Conservation (phyloP, 306 rosid species). For the Cotoneaster glaucophyllus region DNA sequence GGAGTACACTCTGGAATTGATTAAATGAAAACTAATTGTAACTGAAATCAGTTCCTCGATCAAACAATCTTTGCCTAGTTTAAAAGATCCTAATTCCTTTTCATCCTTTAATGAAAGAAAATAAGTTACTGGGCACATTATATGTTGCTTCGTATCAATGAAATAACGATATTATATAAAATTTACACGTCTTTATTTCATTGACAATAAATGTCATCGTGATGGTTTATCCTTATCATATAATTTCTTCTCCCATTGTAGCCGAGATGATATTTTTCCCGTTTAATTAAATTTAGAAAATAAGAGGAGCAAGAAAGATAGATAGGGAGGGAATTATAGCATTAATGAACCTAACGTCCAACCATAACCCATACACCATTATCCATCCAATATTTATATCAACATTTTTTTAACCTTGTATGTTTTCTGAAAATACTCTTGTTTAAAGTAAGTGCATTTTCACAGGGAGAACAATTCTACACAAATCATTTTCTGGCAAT, state of each 20-base stretch:
- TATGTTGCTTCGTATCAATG: too few relatives aligned
- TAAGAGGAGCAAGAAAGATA: background rate
- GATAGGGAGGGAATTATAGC: slow-evolving; percentile 12
- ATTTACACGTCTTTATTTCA: too few relatives aligned
- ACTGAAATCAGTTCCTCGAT: background rate
- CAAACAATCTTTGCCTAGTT: background rate
- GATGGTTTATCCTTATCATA: fast-evolving
- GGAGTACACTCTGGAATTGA: background rate
- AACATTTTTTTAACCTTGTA: background rate
- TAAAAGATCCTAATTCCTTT: background rate
- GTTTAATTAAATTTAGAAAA: background rate
- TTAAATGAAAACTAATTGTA: background rate
- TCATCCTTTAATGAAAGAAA: background rate
- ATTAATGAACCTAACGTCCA: slow-evolving; percentile 50
- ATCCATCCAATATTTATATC: slow-evolving; percentile 13
- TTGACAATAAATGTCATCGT: fast-evolving
- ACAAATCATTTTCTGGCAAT: too few relatives aligned
- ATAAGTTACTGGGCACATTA: too few relatives aligned
- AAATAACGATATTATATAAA: too few relatives aligned
- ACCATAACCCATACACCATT: slow-evolving; percentile 27
- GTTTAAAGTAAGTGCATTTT: too few relatives aligned
- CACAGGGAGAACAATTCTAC: too few relatives aligned
- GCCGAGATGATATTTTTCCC: background rate
- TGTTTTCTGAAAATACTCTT: too few relatives aligned
- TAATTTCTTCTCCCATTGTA: too few relatives aligned